These are phyloP conservation scores for Penicillium thymicola DNA, from an alignment of 2,329 filamentous ascomycete genomes.

Conservation along the genomic window DNA sequence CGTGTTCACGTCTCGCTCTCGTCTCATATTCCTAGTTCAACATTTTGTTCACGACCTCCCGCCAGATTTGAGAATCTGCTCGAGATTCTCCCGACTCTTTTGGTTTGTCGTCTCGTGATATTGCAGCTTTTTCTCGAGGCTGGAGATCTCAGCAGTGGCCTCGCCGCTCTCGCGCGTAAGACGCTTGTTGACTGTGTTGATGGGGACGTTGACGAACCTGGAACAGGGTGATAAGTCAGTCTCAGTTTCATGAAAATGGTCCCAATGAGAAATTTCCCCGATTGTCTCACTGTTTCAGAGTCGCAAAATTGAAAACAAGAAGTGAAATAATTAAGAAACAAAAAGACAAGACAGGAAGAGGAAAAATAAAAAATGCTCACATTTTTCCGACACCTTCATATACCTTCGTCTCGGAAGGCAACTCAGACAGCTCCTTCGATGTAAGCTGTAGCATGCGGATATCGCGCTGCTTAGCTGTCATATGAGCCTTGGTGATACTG, in stretches of 20 bases:
- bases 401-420: slow-evolving; percentile 72
- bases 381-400: slow-evolving; percentile 98
- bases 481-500: slow-evolving; percentile 76
- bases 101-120: slow-evolving; percentile 94
- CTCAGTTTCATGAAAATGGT: not conserved
- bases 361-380: slow-evolving; percentile 51
- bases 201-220: slow-evolving; percentile 85
- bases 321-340: slow-evolving; percentile 10
- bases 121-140: slow-evolving; percentile 81
- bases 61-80: slow-evolving; percentile 72
- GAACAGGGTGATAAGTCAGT: not conserved
- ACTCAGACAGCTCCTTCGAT: slow-evolving; percentile 71
- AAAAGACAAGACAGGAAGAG: slow-evolving; percentile 10
- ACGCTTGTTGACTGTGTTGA: slow-evolving; percentile 69
- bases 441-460: slow-evolving; percentile 86
- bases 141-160: slow-evolving; percentile 72
- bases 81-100: slow-evolving; percentile 87
- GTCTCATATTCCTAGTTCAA: not conserved
- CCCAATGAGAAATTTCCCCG: not conserved
- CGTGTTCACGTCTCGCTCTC: not conserved
- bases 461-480: slow-evolving; percentile 81
- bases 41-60: slow-evolving; percentile 30
- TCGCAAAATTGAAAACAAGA: not conserved
- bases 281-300: not conserved
- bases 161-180: slow-evolving; percentile 71